Evolutionary conservation across 2,329 filamentous ascomycete species (phyloP), one percentile per base, ranked within the genome.

Genomic region (Phaeoacremonium minimum): DNA sequence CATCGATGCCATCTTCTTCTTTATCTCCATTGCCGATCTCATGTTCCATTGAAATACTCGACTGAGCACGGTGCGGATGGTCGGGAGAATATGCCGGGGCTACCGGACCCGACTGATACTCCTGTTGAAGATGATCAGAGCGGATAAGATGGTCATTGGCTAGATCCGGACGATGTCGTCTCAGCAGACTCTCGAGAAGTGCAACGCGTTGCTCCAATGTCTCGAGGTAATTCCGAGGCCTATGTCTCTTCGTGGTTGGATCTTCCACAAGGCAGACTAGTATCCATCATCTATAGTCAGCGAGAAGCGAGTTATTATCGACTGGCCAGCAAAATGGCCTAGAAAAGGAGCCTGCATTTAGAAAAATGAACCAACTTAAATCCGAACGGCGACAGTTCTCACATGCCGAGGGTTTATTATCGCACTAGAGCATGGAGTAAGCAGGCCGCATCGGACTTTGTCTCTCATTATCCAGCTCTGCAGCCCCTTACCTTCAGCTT

Each of bases 221-320:
- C 31, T 56, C 46, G 4, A 58, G 14, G 18, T 59, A 58, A 35
- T 57, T 56, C 4, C 55, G 46, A n/a, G 56, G 55, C 11, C 36
- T 46, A 5, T 48, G 46, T 18, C 37, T 41, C 26, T 47, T 53
- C 1, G 52, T 55, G 4, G 36, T 29, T 0, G 53, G 52, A 36
- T 58, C 52, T 35, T 56, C 51, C 1, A 51, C 39, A 4, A 52
- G 37, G 30, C 48, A 52, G 7, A 20, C 41, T 43, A 29, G n/a
- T n/a, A n/a, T n/a, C n/a, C n/a, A n/a, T n/a, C n/a, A 5, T 14
- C n/a, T 26, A n/a, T 26, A 26, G n/a, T 26, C 22, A 26, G 22
- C 22, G 9, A 26, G n/a, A n/a, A 26, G 22, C 9, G n/a, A 26
- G n/a, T n/a, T n/a, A n/a, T n/a, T n/a, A n/a, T n/a, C n/a, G n/a